Evolutionary conservation across 805 yeast species (phyloP), one percentile per base, ranked within the genome.

Genomic region (Brettanomyces bruxellensis): DNA sequence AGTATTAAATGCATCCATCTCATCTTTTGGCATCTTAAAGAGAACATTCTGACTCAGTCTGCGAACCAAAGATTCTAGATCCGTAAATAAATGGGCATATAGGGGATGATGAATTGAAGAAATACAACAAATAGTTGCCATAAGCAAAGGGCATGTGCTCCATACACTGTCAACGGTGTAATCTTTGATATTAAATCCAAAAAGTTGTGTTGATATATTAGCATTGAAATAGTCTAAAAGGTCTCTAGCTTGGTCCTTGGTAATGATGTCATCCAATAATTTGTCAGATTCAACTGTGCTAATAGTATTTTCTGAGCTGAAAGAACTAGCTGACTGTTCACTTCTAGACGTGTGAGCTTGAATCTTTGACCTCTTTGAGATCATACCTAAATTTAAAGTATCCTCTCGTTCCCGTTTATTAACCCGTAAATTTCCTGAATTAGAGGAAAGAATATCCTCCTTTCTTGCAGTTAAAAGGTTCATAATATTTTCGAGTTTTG

Each of bases 61-160:
- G 40, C 64, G 65, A 8, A 69, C 57, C 4, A 64, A 48, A 3
- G 46, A 41, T 43, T 66, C 64, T 30, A 69, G 48, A 5, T 50
- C 46, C 14, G 52, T 49, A 32, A 57, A 62, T 25, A 64, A 41
- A 23, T 51, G 47, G 23, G 55, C 53, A 5, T 58, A 52, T 8
- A 57, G 52, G 0, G 81, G 75, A 56, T 79, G 81, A 55, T 80
- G 85, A 41, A 78, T 74, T 30, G 82, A 76, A 0, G 86, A 75
- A 12, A 82, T 78, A 4, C 82, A 70, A 54, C 83, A 73, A 3
- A 82, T 72, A 2, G 86, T 75, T 36, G 78, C 74, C 3, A 81
- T 72, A 35, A 82, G 61, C 5, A 81, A 62, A 0, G 85, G 83
- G 25, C 83, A 78, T 4, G 68, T 58, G 3, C 65, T 60, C 82